These are phyloP conservation scores for Wallemia ichthyophaga DNA, from an alignment of 1,284 basidiomycete species.

Conservation along the genomic window DNA sequence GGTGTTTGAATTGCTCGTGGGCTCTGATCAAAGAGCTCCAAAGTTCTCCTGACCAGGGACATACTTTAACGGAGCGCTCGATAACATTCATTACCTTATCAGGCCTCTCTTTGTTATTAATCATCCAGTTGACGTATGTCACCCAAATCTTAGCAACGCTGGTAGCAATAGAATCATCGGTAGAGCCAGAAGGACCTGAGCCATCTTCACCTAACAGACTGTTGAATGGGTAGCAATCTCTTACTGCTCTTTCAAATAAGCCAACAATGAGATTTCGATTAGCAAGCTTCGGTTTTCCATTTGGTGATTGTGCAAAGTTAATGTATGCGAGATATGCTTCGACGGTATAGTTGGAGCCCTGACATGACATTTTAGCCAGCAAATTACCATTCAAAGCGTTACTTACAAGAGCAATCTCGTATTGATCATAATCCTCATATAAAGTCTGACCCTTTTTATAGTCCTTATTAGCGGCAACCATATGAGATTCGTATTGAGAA, in stretches of 20 bases:
- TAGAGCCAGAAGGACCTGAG: neutral
- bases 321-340: conserved; percentile 11
- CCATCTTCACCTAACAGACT: neutral
- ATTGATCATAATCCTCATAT: conserved; percentile 29
- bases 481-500: conserved; percentile 37
- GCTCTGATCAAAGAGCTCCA: conserved; percentile 8
- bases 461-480: conserved; percentile 42
- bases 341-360: conserved; percentile 5
- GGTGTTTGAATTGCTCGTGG: conserved; percentile 3
- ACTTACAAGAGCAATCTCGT: conserved; percentile 29
- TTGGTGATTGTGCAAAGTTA: conserved; percentile 1
- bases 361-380: too few relatives aligned
- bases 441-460: conserved; percentile 28
- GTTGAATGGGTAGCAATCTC: neutral
- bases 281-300: neutral
- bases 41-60: conserved; percentile 10
- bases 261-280: neutral
- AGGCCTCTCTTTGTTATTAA: conserved; percentile 1
- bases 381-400: too few relatives aligned
- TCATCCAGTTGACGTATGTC: conserved; percentile 11
- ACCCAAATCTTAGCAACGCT: conserved; percentile 14
- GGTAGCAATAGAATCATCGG: conserved; percentile 10
- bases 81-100: neutral
- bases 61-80: conserved; percentile 11
- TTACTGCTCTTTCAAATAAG: neutral